Evolutionary conservation across 305 asterid genomes (phyloP).

Genomic region (Monarda citriodora): DNA sequence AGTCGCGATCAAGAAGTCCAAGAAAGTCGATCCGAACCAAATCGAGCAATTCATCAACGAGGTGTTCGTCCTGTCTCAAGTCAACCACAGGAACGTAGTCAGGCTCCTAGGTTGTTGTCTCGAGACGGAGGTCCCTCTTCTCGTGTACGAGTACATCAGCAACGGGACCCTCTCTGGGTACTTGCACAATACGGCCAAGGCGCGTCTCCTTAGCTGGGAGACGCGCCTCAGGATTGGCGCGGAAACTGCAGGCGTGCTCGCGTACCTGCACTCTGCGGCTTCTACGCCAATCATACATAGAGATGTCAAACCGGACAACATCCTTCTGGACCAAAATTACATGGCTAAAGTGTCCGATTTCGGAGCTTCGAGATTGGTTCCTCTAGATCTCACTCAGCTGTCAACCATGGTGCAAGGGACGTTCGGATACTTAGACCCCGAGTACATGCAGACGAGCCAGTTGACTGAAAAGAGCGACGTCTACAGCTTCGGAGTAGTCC

Average conservation of each 20-base stretch:
- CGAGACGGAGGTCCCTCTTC: conserved; percentile 27
- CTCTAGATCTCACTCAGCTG: conserved; percentile 23
- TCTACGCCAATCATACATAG: conserved; percentile 40
- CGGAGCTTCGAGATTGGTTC: conserved; percentile 36
- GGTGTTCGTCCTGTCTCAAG: conserved; percentile 25
- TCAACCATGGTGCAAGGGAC: conserved; percentile 35
- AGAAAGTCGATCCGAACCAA: conserved; percentile 21
- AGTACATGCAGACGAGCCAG: conserved; percentile 34
- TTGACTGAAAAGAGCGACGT: conserved; percentile 31
- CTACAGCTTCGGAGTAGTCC: conserved; percentile 36
- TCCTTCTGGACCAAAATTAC: conserved; percentile 21
- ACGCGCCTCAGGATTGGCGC: conserved; percentile 28
- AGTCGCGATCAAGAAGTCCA: conserved; percentile 34
- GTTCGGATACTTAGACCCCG: conserved; percentile 35
- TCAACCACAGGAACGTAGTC: conserved; percentile 32
- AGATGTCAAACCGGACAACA: conserved; percentile 34
- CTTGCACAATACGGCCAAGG: conserved; percentile 13
- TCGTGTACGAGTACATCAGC: conserved; percentile 29
- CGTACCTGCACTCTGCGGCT: conserved; percentile 36
- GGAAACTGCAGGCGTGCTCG: conserved; percentile 29
- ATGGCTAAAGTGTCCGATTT: conserved; percentile 30
- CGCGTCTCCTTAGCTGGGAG: conserved; percentile 18
- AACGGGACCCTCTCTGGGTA: conserved; percentile 23
- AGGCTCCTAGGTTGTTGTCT: conserved; percentile 31
- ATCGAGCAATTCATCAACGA: conserved; percentile 37